Conservation (phyloP, 768 basidiomycete genomes). For the Trametes sanguinea region DNA sequence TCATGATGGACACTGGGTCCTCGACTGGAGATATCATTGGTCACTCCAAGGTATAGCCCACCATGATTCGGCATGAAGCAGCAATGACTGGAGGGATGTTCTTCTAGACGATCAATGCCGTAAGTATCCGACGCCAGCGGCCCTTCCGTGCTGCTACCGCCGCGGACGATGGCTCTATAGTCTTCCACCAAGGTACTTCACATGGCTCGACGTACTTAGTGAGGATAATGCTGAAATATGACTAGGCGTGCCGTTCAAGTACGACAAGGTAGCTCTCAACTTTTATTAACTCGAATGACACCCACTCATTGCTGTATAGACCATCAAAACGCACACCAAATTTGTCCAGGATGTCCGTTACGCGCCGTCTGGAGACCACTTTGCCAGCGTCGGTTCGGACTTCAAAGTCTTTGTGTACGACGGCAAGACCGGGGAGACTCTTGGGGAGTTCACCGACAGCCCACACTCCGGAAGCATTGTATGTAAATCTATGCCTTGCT, state of each 20-base stretch:
- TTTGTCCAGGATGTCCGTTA: conserved; percentile 92
- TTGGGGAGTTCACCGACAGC: conserved; percentile 65
- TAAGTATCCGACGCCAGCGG: conserved; percentile 83
- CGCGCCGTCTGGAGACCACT: conserved; percentile 76
- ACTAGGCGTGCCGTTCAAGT: conserved; percentile 84
- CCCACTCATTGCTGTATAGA: conserved; percentile 40
- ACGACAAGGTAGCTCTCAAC: conserved; percentile 59
- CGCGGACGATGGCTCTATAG: conserved; percentile 77
- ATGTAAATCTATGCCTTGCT: conserved; percentile 33
- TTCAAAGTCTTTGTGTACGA: conserved; percentile 87
- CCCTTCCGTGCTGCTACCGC: conserved; percentile 92
- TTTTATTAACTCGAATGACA: no score
- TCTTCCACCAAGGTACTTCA: conserved; percentile 74
- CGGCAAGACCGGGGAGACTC: conserved; percentile 82
- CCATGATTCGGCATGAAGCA: no score
- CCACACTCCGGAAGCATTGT: conserved; percentile 79
- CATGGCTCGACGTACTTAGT: not conserved
- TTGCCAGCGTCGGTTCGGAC: conserved; percentile 90
- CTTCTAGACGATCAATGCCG: conserved; percentile 79
- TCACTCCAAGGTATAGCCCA: conserved; percentile 70
- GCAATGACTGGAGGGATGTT: not conserved
- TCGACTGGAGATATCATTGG: conserved; percentile 88
- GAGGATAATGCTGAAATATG: not conserved
- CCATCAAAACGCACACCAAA: conserved; percentile 85
- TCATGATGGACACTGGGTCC: conserved; percentile 81